Base-by-base conservation (phyloP, 2,329 filamentous ascomycete species). In the Fusarium circinatum region DNA sequence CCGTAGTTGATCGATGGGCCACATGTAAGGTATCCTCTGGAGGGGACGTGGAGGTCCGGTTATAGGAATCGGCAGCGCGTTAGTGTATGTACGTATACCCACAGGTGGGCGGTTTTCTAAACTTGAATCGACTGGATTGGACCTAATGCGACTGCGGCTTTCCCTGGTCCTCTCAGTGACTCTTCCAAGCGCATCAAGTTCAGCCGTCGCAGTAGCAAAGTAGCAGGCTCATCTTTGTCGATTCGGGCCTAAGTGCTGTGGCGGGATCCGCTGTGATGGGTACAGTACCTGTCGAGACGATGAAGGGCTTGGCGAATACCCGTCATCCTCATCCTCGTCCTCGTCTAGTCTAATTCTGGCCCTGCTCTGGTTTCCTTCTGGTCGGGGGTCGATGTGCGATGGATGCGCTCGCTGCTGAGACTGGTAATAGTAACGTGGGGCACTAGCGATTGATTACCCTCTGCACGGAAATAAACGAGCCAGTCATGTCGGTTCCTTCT, bases 211-310 rank as follows among this genome's bases (percentile, higher is more conserved):
- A 49, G 62, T 49, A 28, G 24, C 24, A 22, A 17, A 26, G 32
- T 13, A 39, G 51, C 34, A 54, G 51, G 34, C 51, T 65, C 61
- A 70, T 73, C 70, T 63, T 58, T 57, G 57, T 67, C 51, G 47
- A 74, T 74, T 74, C 71, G 71, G 71, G 71, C 71, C 71, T 74
- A 74, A 74, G 59, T 58, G 47, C 38, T 69, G 68, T 72, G 71
- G 71, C 67, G 71, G 63, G 49, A 56, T 74, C 71, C 70, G 71
- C 71, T 68, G 61, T 47, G 60, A 73, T 71, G 64, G 69, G 42
- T 68, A 68, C 63, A 60, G 57, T 61, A 55, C 58, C 55, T 45
- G 62, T 72, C 71, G 42, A 68, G 52, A 68, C 67, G 49, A 74
- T 58, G 59, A 45, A 55, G 28, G 49, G 48, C 71, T 74, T 74